Percentiles rank a stretch among this genome's conserved stretches.
Conservation (phyloP, 352 stramenopile genomes). For the Globisporangium canariense region DNA sequence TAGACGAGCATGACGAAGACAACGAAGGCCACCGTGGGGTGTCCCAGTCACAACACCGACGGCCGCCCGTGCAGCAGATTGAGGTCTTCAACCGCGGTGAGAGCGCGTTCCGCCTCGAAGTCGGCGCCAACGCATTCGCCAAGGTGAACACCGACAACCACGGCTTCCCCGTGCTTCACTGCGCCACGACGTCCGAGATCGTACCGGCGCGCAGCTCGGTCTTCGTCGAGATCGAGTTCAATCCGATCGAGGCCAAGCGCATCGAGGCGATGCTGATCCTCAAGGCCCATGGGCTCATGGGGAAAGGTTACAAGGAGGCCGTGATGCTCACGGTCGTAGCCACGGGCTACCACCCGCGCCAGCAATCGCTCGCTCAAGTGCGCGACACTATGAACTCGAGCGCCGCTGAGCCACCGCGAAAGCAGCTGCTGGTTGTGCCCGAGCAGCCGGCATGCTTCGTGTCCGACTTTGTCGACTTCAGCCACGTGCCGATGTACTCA, state of each 20-base stretch:
- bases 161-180: constrained; percentile 54
- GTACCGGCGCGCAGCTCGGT: constrained; percentile 56
- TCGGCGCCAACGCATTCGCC: constrained; percentile 49
- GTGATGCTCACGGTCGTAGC: constrained; percentile 60
- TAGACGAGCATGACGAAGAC: constrained; percentile 4
- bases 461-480: constrained; percentile 54
- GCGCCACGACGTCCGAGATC: constrained; percentile 48
- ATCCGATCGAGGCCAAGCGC: constrained; percentile 54
- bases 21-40: constrained; percentile 4
- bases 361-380: constrained; percentile 35
- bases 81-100: constrained; percentile 77
- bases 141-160: constrained; percentile 54
- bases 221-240: constrained; percentile 77
- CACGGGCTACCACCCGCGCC: constrained; percentile 48
- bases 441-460: constrained; percentile 45
- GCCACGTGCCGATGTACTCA: constrained; percentile 53
- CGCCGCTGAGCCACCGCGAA: constrained; percentile 20
- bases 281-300: constrained; percentile 71
- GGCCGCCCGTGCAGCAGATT: constrained; percentile 66
- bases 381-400: constrained; percentile 21
- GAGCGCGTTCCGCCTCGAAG: constrained; percentile 60
- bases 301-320: constrained; percentile 57
- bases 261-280: constrained; percentile 55
- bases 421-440: constrained; percentile 32
- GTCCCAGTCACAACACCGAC: constrained; percentile 8